Base-by-base conservation (phyloP, 495 filamentous ascomycete species). In the Platismatia glauca region DNA sequence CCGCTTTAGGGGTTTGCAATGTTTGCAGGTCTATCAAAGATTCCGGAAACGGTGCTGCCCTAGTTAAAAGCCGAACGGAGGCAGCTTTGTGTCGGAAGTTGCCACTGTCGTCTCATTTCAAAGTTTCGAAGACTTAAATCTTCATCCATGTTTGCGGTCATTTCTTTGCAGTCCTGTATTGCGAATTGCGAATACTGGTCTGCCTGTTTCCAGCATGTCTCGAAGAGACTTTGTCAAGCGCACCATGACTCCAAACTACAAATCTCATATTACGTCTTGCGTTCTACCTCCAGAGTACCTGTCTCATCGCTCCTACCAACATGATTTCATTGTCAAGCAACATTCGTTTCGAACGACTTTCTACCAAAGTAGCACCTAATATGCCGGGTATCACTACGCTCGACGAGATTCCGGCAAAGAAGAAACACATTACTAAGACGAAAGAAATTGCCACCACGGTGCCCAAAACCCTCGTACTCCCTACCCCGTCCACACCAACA, bases 401-500 rank as follows among this genome's bases (percentile, higher is more conserved):
- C 7, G 60, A 39, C 22, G 41, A 62, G 15, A 34, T 44, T 7
- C 12, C 61, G 33, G 35, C 38, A 16, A 63, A 31, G 43, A 63
- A 63, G 41, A 58, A 63, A 18, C 31, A 31, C 22, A 48, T 52
- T 35, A 24, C 55, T 29, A 34, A 48, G 12, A 56, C 61, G 20
- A 38, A 57, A 38, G 61, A 58, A 22, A 50, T 52, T 41, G 38
- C 60, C 22, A 57, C 52, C 38, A 11, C 55, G 9, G 31, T 61
- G 53, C 61, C 62, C 50, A 56, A 58, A 63, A 61, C 67, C 16
- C 35, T 59, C 66, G 31, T 35, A 12, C 57, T 60, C 24, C 65
- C 68, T 38, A 65, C 64, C 8, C 58, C 63, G 24, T 31, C 66
- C 20, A 68, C 61, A 3, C 63, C 60, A 13, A 64, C 64, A 16